Base-by-base conservation (phyloP, 176 grass and related monocot genomes). In the Musa schizocarpa region DNA sequence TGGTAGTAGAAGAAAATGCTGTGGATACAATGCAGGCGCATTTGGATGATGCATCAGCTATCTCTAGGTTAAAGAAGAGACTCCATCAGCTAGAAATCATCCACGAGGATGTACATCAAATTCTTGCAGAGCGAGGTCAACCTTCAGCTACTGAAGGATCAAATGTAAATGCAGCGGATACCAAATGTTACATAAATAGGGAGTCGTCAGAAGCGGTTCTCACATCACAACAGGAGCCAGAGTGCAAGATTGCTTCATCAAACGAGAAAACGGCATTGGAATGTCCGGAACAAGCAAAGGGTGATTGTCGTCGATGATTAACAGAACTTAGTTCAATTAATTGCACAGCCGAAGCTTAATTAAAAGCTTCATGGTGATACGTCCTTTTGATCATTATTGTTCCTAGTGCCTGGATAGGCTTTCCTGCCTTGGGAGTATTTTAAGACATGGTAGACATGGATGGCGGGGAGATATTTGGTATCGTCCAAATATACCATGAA, bases 1-100 rank as follows among this genome's bases (percentile, higher is more conserved):
- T 73, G 52, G 68, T 91, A 72, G 77, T 94, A 73, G 88, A 93
- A 81, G 88, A 89, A 63, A 87, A 81, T 1, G 74, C 83, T 51
- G 56, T 11, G 49, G 49, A 87, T 56, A 74, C 90, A 16, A 75
- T 98, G 75, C 84, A 87, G 62, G 86, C 88, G 3, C 83, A 87
- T 61, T 82, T 85, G 72, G 95, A 88, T 14, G 90, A 89, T 43
- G 82, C 79, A 64, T 80, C 76, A 8, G 88, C 88, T 24, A 62
- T 77, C 12, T 81, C 77, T 5, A 87, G 86, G 52, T 77, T 98
- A 79, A 76, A 71, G 22, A 91, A 68, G 65, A 83, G 66, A 69
- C 80, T 98, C n/a, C 78, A 68, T 20, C 83, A 86, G 55, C 72
- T 98, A 0, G 95, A 89, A 80, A 72, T 67, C 14, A 74, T 89